These are phyloP conservation scores for Xerocomellus intermedius DNA, from an alignment of 768 basidiomycete genomes.

Conservation along the genomic window DNA sequence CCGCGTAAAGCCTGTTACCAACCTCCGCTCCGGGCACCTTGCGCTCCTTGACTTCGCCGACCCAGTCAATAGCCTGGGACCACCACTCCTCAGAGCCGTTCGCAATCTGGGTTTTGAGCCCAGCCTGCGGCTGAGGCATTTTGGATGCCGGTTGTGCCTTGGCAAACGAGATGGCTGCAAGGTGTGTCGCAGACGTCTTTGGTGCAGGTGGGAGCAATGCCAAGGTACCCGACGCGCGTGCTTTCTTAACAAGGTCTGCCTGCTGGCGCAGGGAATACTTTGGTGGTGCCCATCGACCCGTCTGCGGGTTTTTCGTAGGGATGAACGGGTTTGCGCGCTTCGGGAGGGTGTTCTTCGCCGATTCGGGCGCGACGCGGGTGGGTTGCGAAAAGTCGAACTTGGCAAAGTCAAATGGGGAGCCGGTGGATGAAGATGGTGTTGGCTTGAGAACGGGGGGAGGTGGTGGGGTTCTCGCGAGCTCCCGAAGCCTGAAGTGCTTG, in stretches of 20 bases:
- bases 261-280: slow-evolving; percentile 74
- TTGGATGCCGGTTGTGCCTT: slow-evolving; percentile 13
- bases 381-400: slow-evolving; percentile 23
- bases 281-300: slow-evolving; percentile 66
- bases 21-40: slow-evolving; percentile 47
- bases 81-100: slow-evolving; percentile 12
- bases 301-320: slow-evolving; percentile 54
- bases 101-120: neutral
- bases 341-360: slow-evolving; percentile 10
- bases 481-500: slow-evolving; percentile 27
- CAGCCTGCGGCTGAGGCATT: neutral
- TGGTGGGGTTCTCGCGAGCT: slow-evolving; percentile 19
- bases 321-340: slow-evolving; percentile 64
- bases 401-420: slow-evolving; percentile 14
- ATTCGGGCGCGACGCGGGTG: neutral
- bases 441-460: slow-evolving; percentile 29
- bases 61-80: slow-evolving; percentile 39
- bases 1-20: slow-evolving; percentile 68
- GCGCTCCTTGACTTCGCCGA: slow-evolving; percentile 39
- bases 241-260: slow-evolving; percentile 74
- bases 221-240: slow-evolving; percentile 50
- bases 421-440: neutral
- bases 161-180: slow-evolving; percentile 20
- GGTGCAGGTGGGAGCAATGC: slow-evolving; percentile 68
- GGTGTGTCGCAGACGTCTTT: slow-evolving; percentile 42